Base-by-base conservation (phyloP, 805 yeast species). In the Candida dajiaensis region DNA sequence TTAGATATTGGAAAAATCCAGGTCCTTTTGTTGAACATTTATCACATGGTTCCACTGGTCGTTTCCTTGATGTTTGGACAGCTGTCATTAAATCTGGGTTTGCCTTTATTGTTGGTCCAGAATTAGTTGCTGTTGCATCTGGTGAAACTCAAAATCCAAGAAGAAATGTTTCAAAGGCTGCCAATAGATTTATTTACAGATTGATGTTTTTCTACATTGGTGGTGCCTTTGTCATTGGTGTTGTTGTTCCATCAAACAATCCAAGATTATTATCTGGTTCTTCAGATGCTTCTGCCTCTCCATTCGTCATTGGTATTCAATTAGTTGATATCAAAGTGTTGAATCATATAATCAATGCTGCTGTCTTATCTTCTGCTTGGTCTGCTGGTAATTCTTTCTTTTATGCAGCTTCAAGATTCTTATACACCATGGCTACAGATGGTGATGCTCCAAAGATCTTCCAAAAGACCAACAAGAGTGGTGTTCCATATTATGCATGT, bases 341-440 rank as follows among this genome's bases (percentile, higher is more conserved):
- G 52, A 88, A 89, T 40, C 85, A 83, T 56, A 75, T 89, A 45
- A 72, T 89, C 60, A 89, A 89, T 62, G 92, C 85, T 5, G 80
- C 85, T 63, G 83, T 89, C 53, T 67, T 89, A 59, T 67, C 87
- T 31, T 84, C 88, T 51, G 90, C 88, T 42, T 77, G 86, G 64
- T 85, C 94, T 9, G 92, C 95, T 38, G 83, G 85, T 36, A 87
- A 85, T 67, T 83, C 90, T 2, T 89, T 83, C 67, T 73, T 86
- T 61, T 85, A 84, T 65, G 83, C 84, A 56, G 84, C 85, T 23
- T 77, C 92, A 20, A 77, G 96, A 73, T 79, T 83, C 38, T 68
- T 83, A 28, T 84, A 83, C 62, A 82, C 85, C 39, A 70, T 87
- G 58, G 77, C 94, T 3, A 76, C 78, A 43, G 84, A 83, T 53